Evolutionary conservation across 352 stramenopile species (phyloP), one percentile per base, ranked within the genome.

Genomic region (Pythium angustatum): DNA sequence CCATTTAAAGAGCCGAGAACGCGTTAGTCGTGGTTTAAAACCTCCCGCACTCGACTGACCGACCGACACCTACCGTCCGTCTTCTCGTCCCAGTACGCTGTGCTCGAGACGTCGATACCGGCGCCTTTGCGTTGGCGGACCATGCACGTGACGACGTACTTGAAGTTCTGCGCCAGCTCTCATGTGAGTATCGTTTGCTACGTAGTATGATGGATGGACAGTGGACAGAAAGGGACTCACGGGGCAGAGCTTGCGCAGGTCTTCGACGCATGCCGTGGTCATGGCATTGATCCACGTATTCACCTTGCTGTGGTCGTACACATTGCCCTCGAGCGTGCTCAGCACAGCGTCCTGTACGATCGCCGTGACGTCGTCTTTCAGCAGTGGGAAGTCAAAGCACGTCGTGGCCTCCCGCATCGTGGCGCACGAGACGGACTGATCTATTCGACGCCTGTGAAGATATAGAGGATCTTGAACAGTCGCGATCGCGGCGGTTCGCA

Each of bases 271-370:
- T 1, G 79, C 78, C 22, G 69, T 77, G 10, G 82, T 88, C 69
- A 93, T 80, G 47, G 66, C 68, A 28, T 82, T 90, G 41, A 90
- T 73, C 84, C 84, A 93, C 63, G 86, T 70, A 41, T 83, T 90
- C 49, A 93, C 82, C 72, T 93, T 90, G 34, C 58, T 60, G 66
- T 93, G 85, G 66, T 91, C 82, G 66, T 91, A 93, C n/a, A 69
- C 66, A 30, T 93, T 89, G 6, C 84, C 84, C 28, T 93, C 84
- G 10, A 93, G 66, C 22, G 81, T 79, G 34, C 72, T 88, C 0
- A 90, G 75, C 55, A 93, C 81, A 0, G 84, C 81, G 33, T 88
- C 82, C 53, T 91, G 80, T 26, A 90, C 80, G 53, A 93, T 87
- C 22, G 76, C 69, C n/a, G 65, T 87, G 60, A 90, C 79, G 24